Conservation (phyloP, 1,284 basidiomycete genomes). For the Marasmius oreades region DNA sequence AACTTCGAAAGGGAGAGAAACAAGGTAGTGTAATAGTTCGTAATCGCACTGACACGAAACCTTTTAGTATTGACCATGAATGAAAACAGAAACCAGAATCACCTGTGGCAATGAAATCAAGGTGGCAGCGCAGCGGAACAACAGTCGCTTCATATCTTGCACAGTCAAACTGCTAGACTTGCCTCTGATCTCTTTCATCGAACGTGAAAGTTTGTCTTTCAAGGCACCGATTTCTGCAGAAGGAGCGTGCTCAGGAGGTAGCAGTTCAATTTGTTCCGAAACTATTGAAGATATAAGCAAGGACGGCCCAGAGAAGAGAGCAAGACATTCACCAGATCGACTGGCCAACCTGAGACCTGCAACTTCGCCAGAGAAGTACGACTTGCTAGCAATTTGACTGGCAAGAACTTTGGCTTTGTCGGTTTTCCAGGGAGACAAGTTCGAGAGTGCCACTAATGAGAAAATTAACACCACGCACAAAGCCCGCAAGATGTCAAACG, state of each 20-base stretch:
- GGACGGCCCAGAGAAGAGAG: neutral
- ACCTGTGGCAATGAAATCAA: slow-evolving; percentile 73
- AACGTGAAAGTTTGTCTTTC: slow-evolving; percentile 66
- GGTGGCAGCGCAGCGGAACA: slow-evolving; percentile 86
- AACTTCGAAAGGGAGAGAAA: slow-evolving; percentile 85
- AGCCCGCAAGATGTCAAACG: slow-evolving; percentile 17
- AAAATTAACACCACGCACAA: neutral
- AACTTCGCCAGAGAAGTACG: slow-evolving; percentile 84
- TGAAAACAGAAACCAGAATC: slow-evolving; percentile 10
- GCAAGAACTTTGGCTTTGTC: slow-evolving; percentile 77
- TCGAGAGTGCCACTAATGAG: slow-evolving; percentile 54
- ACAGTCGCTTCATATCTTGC: slow-evolving; percentile 78
- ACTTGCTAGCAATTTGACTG: slow-evolving; percentile 82
- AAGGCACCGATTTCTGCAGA: slow-evolving; percentile 60
- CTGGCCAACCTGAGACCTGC: slow-evolving; percentile 74
- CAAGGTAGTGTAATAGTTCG: slow-evolving; percentile 85
- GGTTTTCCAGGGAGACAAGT: slow-evolving; percentile 56
- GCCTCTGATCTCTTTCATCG: slow-evolving; percentile 64
- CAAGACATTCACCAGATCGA: slow-evolving; percentile 39
- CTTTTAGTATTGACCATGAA: slow-evolving; percentile 3
- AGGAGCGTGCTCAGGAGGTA: slow-evolving; percentile 56
- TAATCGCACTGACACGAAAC: slow-evolving; percentile 64
- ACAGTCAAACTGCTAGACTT: slow-evolving; percentile 73
- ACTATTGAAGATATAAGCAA: slow-evolving; percentile 28
- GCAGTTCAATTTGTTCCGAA: slow-evolving; percentile 56